These are phyloP conservation scores for Serendipita indica DNA, from an alignment of 768 basidiomycete species.

Conservation along the genomic window DNA sequence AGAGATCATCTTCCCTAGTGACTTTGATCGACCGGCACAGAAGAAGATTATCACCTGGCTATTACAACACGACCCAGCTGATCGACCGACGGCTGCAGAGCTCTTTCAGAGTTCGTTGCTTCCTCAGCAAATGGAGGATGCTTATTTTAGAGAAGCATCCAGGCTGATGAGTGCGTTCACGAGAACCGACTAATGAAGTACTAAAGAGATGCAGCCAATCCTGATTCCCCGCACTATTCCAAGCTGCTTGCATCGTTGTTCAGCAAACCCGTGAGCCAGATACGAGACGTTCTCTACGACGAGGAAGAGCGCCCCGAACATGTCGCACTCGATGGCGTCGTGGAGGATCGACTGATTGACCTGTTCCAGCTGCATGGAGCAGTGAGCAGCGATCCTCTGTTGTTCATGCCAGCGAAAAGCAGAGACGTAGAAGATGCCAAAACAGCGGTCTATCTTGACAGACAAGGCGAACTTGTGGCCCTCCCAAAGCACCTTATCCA, in stretches of 20 bases:
- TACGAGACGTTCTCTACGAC: slow-evolving; percentile 62
- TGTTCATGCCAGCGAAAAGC: slow-evolving; percentile 50
- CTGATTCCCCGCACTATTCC: slow-evolving; percentile 68
- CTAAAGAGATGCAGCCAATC: slow-evolving; percentile 37
- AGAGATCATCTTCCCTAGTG: slow-evolving; percentile 56
- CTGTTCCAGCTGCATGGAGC: slow-evolving; percentile 86
- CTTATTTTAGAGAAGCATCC: slow-evolving; percentile 69
- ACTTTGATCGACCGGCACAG: slow-evolving; percentile 57
- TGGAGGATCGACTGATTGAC: slow-evolving; percentile 57
- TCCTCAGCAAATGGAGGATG: slow-evolving; percentile 66
- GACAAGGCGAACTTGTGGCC: slow-evolving; percentile 59
- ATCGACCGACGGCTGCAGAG: slow-evolving; percentile 69
- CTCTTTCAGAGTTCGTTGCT: slow-evolving; percentile 65
- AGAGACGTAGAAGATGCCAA: slow-evolving; percentile 41
- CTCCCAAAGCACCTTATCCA: slow-evolving; percentile 58
- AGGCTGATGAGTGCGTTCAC: slow-evolving; percentile 49
- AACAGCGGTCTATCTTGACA: slow-evolving; percentile 63
- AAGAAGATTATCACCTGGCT: slow-evolving; percentile 72
- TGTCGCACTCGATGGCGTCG: slow-evolving; percentile 53
- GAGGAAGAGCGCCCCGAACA: slow-evolving; percentile 51
- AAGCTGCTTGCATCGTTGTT: slow-evolving; percentile 67
- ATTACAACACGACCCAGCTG: slow-evolving; percentile 64
- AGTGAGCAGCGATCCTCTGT: slow-evolving; percentile 68
- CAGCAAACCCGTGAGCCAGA: slow-evolving; percentile 48
- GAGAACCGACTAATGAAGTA: background rate